These are phyloP conservation scores for Talaromyces funiculosus DNA, from an alignment of 2,329 filamentous ascomycete species.

Conservation along the genomic window DNA sequence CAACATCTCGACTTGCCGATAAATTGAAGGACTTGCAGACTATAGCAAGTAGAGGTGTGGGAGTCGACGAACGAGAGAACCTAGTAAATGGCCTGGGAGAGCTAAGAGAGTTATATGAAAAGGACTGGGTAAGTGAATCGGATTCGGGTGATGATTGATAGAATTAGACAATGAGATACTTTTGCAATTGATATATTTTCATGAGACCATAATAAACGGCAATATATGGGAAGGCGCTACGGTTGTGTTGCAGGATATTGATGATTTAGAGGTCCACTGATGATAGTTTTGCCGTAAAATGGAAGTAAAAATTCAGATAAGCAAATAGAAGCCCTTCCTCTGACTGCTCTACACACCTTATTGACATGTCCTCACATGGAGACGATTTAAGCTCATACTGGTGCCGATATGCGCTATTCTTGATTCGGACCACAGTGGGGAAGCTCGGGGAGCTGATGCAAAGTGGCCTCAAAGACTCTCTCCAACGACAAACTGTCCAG, in stretches of 20 bases:
- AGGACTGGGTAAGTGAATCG: conserved; percentile 72
- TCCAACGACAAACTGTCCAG: conserved; percentile 1
- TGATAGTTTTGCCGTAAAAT: too few relatives aligned
- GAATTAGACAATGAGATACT: not conserved
- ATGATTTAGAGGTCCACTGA: too few relatives aligned
- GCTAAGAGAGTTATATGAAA: conserved; percentile 81
- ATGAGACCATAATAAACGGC: not conserved
- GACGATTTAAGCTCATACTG: not conserved
- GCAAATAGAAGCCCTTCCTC: too few relatives aligned
- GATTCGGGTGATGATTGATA: conserved; percentile 40
- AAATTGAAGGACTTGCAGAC: conserved; percentile 62
- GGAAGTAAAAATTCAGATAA: too few relatives aligned
- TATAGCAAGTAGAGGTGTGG: conserved; percentile 57
- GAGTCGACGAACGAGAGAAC: conserved; percentile 73
- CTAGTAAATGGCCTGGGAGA: conserved; percentile 76
- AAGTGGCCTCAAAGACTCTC: not conserved
- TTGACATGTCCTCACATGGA: too few relatives aligned
- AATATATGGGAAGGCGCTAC: not conserved
- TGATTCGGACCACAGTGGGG: not conserved
- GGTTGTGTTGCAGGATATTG: too few relatives aligned
- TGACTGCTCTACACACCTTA: too few relatives aligned
- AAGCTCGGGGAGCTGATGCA: not conserved
- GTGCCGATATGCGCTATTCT: not conserved
- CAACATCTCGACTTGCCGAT: conserved; percentile 66
- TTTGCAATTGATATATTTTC: not conserved